Base-by-base conservation (phyloP, 768 basidiomycete species). In the Pulveroboletus sp. region DNA sequence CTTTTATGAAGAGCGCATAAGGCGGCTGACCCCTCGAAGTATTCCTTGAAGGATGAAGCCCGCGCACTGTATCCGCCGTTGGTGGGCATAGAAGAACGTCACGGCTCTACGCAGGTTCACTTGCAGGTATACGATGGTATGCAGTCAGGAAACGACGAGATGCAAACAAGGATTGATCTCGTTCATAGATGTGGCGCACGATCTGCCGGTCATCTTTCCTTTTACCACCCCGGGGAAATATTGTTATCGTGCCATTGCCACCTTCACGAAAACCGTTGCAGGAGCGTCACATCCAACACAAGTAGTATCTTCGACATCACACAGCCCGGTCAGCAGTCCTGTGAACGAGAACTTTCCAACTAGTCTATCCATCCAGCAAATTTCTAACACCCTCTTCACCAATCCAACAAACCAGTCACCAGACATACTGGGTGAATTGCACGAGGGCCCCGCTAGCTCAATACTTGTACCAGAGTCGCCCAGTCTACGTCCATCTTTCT, bases 91-190 rank as follows among this genome's bases (percentile, higher is more conserved):
- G 83, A 82, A 60, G 58, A 67, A 14, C 73, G 73, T 11, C 68
- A 70, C 55, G 63, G 67, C n/a, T 74, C 87, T 2, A 93, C 93
- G 1, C 76, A 84, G 48, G 92, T 95, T 16, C 93, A 97, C 70
- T 73, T 97, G 11, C 93, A 97, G 65, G 82, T 96, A 1, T 96
- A 93, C 62, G 93, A 97, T 62, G 92, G 90, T 78, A 23, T 23
- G 50, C 32, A 37, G 37, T 58, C 48, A 40, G 51, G 62, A 11
- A 65, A 60, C 13, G 14, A 20, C 39, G 9, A 49, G 65, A 23
- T 58, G 61, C 32, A 58, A 58, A 49, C 50, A 47, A 32, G 5
- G 16, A 13, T 37, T 53, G 17, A 54, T 26, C 14, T 24, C 3
- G 6, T 35, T 17, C 50, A 4, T 47, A 89, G 87, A 86, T 59